These are phyloP conservation scores for Nannochloris sp. DNA, from an alignment of 139 green algal species.

Conservation along the genomic window DNA sequence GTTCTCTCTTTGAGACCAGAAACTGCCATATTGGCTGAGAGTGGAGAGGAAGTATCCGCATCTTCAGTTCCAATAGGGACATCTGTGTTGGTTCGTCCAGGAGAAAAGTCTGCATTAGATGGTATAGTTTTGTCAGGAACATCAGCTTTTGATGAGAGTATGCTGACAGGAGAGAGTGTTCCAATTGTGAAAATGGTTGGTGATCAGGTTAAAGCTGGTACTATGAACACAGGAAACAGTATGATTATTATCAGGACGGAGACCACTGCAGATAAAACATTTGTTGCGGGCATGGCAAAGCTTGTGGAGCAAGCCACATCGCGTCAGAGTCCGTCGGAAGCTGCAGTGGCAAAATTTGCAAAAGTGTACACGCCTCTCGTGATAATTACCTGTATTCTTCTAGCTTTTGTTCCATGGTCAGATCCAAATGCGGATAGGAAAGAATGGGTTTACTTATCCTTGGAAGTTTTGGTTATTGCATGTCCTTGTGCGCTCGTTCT, in stretches of 20 bases:
- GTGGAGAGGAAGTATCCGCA: slow-evolving; percentile 15
- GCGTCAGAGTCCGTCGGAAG: slow-evolving; percentile 39
- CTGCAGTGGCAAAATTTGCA: slow-evolving; percentile 48
- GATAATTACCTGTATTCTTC: slow-evolving; percentile 41
- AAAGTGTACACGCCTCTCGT: slow-evolving; percentile 64
- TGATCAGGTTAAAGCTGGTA: slow-evolving; percentile 42
- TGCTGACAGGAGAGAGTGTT: slow-evolving; percentile 62
- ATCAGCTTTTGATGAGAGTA: slow-evolving; percentile 57
- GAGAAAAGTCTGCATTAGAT: slow-evolving; percentile 63
- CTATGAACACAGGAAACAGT: slow-evolving; percentile 43
- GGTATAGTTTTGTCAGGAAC: slow-evolving; percentile 48
- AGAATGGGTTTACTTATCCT: slow-evolving; percentile 57
- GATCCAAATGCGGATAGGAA: slow-evolving; percentile 10
- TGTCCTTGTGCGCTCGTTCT: slow-evolving; percentile 82
- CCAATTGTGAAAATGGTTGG: slow-evolving; percentile 45
- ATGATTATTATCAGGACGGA: slow-evolving; percentile 43
- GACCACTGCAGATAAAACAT: slow-evolving; percentile 42
- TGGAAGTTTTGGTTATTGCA: slow-evolving; percentile 68
- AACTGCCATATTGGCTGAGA: slow-evolving; percentile 19
- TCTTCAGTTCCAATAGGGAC: slow-evolving; percentile 9
- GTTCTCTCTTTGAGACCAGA: slow-evolving; percentile 29
- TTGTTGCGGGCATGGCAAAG: slow-evolving; percentile 49
- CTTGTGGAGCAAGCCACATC: slow-evolving; percentile 57
- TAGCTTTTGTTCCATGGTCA: slow-evolving; percentile 42
- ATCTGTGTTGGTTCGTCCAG: slow-evolving; percentile 50